phyloP scores from a whole-genome alignment of 2,329 filamentous ascomycete species.

The Rhinocladiella mackenziei region DNA sequence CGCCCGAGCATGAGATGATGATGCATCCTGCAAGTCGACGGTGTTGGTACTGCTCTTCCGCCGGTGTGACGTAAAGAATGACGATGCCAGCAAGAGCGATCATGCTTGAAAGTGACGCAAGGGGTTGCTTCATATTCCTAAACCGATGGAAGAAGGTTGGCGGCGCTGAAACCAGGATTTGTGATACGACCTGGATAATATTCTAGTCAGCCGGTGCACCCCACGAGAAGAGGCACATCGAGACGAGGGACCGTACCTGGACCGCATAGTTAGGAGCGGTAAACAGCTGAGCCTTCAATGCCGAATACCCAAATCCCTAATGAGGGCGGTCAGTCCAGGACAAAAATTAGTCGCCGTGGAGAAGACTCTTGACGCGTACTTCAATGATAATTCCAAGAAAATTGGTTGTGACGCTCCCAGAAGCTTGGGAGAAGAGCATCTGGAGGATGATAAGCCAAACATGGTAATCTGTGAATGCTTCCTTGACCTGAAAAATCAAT shows the following conservation, averaged over 20 bases:
- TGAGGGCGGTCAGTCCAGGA: neutral
- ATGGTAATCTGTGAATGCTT: conserved; percentile 52
- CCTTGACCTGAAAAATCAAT: conserved; percentile 46
- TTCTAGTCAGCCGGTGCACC: neutral
- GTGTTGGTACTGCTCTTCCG: conserved; percentile 5
- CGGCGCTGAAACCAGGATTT: conserved; percentile 7
- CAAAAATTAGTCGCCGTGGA: neutral
- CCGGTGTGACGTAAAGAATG: conserved; percentile 9
- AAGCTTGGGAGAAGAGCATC: conserved; percentile 13
- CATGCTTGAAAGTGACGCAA: conserved; percentile 4
- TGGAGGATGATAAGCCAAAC: conserved; percentile 56
- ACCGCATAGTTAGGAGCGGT: conserved; percentile 11
- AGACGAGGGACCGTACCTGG: conserved; percentile 1
- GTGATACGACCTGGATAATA: conserved; percentile 3
- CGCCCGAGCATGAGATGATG: conserved; percentile 8
- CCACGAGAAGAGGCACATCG: neutral
- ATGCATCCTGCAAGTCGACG: conserved; percentile 7
- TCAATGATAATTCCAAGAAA: conserved; percentile 14
- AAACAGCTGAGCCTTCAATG: conserved; percentile 12
- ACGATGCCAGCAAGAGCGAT: conserved; percentile 8
- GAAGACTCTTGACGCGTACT: neutral
- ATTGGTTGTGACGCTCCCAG: conserved; percentile 12
- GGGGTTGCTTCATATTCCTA: conserved; percentile 10
- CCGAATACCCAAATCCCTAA: conserved; percentile 12
- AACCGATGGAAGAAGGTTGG: conserved; percentile 4